Percentiles rank a stretch among this genome's conserved stretches.
These are phyloP conservation scores for Debaryomyces prosopidis DNA, from an alignment of 805 yeast genomes.

Conservation along the genomic window DNA sequence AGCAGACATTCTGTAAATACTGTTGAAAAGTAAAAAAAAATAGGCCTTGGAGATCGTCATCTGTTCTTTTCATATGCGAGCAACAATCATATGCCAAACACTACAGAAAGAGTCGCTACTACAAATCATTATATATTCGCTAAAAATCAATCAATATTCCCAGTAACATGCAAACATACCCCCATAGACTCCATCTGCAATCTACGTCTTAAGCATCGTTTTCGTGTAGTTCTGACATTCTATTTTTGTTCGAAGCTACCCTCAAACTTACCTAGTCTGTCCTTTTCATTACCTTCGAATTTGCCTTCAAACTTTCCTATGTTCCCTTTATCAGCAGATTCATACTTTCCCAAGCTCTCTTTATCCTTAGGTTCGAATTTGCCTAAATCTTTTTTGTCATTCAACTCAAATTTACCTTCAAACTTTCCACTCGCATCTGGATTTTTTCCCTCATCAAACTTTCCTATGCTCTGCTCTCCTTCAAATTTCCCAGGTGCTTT, in stretches of 20 bases:
- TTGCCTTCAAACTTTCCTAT: conserved; percentile 6
- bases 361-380: conserved; percentile 7
- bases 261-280: not conserved
- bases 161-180: no score
- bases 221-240: not conserved
- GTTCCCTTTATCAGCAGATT: conserved; percentile 1
- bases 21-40: not conserved
- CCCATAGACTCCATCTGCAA: no score
- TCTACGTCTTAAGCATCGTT: no score
- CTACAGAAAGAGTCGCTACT: no score
- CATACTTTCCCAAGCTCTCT: conserved; percentile 10
- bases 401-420: not conserved
- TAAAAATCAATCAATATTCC: no score
- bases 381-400: conserved; percentile 1
- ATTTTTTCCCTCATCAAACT: conserved; percentile 7
- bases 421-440: conserved; percentile 1
- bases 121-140: no score
- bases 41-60: no score
- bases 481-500: conserved; percentile 6
- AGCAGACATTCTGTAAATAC: not conserved
- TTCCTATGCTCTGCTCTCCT: conserved; percentile 1
- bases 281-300: conserved; percentile 5
- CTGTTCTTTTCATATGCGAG: no score
- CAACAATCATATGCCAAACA: no score
- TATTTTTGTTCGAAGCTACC: not conserved